These are phyloP conservation scores for Ilyonectria sp. DNA, from an alignment of 2,329 filamentous ascomycete genomes.

Conservation along the genomic window DNA sequence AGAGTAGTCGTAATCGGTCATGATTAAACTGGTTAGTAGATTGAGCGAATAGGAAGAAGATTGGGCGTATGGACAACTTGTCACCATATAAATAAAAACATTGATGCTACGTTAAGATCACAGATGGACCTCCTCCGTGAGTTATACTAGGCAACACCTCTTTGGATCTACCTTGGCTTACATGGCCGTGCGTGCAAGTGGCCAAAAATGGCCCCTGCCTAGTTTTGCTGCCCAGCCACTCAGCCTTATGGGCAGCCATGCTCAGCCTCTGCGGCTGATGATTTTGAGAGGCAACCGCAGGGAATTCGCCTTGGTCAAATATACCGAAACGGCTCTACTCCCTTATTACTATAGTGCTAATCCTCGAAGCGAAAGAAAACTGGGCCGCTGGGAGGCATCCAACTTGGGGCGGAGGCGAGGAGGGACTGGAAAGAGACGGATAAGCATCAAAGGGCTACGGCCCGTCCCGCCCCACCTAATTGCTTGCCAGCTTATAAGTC, in stretches of 20 bases:
- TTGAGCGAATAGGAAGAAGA: background rate
- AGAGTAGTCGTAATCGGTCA: slow-evolving; percentile 25
- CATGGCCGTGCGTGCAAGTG: background rate
- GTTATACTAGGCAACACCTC: too few species aligned
- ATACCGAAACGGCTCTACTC: background rate
- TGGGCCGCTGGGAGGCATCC: background rate
- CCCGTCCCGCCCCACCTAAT: background rate
- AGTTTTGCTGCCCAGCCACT: background rate
- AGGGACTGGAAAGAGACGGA: background rate
- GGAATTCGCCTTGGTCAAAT: background rate
- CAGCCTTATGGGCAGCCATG: background rate
- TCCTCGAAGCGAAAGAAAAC: background rate
- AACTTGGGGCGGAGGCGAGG: background rate
- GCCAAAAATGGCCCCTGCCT: background rate
- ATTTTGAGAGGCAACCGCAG: background rate
- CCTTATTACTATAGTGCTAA: background rate
- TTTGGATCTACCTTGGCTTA: background rate
- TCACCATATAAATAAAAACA: background rate
- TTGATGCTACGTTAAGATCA: background rate
- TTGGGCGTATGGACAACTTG: background rate
- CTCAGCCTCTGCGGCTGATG: background rate
- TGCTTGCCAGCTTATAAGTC: background rate
- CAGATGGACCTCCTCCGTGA: too few species aligned
- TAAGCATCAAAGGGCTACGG: background rate
- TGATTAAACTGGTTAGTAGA: background rate